These are phyloP conservation scores for Capillidium heterosporum DNA, from an alignment of 371 early-diverging fungal species.

Conservation along the genomic window DNA sequence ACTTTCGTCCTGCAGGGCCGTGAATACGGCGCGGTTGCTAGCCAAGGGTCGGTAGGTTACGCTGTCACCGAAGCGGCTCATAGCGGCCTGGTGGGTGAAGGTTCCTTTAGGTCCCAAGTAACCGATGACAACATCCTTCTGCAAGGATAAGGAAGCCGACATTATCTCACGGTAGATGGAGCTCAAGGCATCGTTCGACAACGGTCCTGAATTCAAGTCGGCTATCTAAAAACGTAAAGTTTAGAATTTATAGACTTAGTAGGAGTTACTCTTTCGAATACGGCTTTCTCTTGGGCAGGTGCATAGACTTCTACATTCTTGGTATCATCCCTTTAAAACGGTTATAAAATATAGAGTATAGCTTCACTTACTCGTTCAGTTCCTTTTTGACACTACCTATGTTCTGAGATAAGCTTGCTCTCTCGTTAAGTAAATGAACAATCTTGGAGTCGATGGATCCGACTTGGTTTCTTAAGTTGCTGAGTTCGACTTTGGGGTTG, in stretches of 20 bases:
- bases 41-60: constrained; percentile 48
- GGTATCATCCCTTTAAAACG: background rate
- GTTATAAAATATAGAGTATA: background rate
- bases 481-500: background rate
- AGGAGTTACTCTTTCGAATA: constrained; percentile 19
- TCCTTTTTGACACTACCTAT: constrained; percentile 55
- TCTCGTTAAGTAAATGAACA: constrained; percentile 62
- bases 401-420: constrained; percentile 64
- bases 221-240: constrained; percentile 17
- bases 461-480: constrained; percentile 33
- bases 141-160: constrained; percentile 76
- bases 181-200: constrained; percentile 49
- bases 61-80: constrained; percentile 58
- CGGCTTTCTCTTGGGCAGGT: constrained; percentile 25
- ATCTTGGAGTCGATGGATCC: constrained; percentile 60
- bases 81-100: constrained; percentile 84
- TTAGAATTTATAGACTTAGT: background rate
- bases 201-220: constrained; percentile 58
- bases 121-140: constrained; percentile 60
- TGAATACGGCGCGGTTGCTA: constrained; percentile 56
- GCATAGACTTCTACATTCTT: constrained; percentile 17
- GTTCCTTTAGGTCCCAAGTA: constrained; percentile 86
- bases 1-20: constrained; percentile 54
- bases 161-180: constrained; percentile 84
- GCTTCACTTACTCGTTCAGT: background rate